These are phyloP conservation scores for Microdochium trichocladiopsis DNA, from an alignment of 2,329 filamentous ascomycete genomes.

Conservation along the genomic window DNA sequence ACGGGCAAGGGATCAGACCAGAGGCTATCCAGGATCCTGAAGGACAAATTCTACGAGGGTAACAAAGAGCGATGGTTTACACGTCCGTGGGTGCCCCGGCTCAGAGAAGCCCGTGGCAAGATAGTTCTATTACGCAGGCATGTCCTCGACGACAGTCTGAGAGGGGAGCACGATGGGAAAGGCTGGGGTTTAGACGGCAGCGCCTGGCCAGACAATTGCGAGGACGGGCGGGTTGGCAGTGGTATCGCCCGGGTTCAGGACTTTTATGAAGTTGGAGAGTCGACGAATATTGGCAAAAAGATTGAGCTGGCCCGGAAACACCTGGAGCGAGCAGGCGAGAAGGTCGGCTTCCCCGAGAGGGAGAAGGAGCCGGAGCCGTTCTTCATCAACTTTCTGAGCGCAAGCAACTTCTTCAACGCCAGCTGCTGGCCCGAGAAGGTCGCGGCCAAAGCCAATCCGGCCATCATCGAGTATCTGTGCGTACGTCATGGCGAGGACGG, in stretches of 20 bases:
- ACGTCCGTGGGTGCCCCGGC: slow-evolving; percentile 64
- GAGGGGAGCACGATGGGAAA: slow-evolving; percentile 38
- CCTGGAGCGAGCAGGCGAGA: slow-evolving; percentile 62
- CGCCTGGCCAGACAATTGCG: slow-evolving; percentile 82
- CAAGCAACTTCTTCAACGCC: slow-evolving; percentile 89
- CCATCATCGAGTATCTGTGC: slow-evolving; percentile 57
- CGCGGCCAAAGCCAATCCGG: slow-evolving; percentile 80
- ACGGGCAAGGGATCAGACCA: slow-evolving; percentile 72
- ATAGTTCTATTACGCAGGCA: slow-evolving; percentile 83
- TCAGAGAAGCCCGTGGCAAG: slow-evolving; percentile 74
- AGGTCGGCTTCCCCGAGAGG: slow-evolving; percentile 22
- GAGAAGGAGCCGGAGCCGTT: slow-evolving; percentile 46
- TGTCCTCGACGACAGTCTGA: slow-evolving; percentile 49
- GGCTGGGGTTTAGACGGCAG: slow-evolving; percentile 56
- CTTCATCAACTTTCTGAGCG: slow-evolving; percentile 85
- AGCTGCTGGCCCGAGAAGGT: slow-evolving; percentile 92
- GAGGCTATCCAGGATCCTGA: slow-evolving; percentile 68
- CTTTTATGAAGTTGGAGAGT: slow-evolving; percentile 82
- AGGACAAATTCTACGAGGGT: slow-evolving; percentile 61
- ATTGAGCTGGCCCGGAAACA: slow-evolving; percentile 67
- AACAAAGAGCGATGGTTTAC: slow-evolving; percentile 63
- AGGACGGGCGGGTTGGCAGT: slow-evolving; percentile 61
- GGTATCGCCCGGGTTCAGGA: slow-evolving; percentile 84
- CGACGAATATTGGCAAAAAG: slow-evolving; percentile 72
- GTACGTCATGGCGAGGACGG: slow-evolving; percentile 44